Base-by-base conservation (phyloP, 331 rosid species). In the Malus hybrid region DNA sequence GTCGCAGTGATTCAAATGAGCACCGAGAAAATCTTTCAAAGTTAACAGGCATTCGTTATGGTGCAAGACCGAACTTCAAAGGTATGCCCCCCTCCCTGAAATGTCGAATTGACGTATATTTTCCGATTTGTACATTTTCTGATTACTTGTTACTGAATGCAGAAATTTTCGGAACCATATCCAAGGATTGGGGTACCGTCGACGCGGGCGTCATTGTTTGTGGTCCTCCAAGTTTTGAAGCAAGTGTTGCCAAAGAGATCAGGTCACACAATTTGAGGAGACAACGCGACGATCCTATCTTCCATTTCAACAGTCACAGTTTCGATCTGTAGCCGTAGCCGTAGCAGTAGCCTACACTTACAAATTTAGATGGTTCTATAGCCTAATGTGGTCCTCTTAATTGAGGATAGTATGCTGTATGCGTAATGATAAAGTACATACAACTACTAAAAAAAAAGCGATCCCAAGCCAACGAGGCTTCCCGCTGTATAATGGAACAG, bases 231-330 rank as follows among this genome's bases (percentile, higher is more conserved):
- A 78, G 90, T 24, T 91, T 92, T 73, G 85, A 88, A 62, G 6
- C 86, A 28, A 89, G 90, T 65, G 91, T 91, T 76, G 97, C 96
- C 4, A 65, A 80, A 78, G 97, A 89, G 82, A 89, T 89, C 77
- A 91, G 91, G 76, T 80, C 86, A 65, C 89, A 80, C 73, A 89
- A 74, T 65, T 0, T 86, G 6, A 78, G 74, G 63, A 88, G 96
- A 67, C 78, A 83, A 80, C 44, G 73, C 44, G 52, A 83, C 54
- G 78, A 86, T 67, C 84, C 96, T 60, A 86, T 91, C 79, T 91
- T 89, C 87, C 97, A 91, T 79, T 91, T 91, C 82, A 80, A 91
- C 63, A 88, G 91, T 66, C 97, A 91, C 16, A 89, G 97, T 80
- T 91, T 91, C 72, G 93, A 91, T 78, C 89, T 91, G 66, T 91